phyloP scores from a whole-genome alignment of 2,329 filamentous ascomycete species.

The Trichoderma atroviride region DNA sequence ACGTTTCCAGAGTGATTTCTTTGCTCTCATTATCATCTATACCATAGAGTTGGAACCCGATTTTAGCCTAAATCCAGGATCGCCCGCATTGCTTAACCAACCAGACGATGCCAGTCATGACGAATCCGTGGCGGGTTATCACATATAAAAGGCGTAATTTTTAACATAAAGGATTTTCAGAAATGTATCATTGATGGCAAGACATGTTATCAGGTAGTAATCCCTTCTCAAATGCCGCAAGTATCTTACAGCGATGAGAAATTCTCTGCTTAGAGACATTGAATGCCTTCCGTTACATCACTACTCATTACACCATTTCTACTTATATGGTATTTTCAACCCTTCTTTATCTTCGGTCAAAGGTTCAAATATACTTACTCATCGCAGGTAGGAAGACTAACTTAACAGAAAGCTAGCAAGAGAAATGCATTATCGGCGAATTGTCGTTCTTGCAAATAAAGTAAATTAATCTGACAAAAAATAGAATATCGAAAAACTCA shows the following conservation, averaged over 20 bases:
- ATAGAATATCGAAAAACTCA: too few relatives aligned
- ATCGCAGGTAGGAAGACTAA: neutral
- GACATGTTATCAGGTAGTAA: neutral
- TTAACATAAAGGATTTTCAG: neutral
- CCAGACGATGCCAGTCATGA: neutral
- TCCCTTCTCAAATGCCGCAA: neutral
- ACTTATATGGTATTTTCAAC: neutral
- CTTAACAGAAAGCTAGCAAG: neutral
- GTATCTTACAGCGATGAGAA: neutral
- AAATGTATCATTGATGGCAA: neutral
- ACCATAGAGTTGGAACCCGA: too few relatives aligned
- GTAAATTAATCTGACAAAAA: neutral
- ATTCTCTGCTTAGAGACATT: neutral
- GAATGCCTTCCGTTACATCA: neutral
- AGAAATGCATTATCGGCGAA: neutral
- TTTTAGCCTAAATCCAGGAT: neutral
- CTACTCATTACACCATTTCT: neutral
- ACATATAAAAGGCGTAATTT: neutral
- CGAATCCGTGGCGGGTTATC: neutral
- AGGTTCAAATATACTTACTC: neutral
- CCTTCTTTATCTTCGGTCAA: neutral
- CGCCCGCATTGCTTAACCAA: neutral
- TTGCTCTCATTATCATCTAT: neutral
- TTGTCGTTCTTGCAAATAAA: neutral
- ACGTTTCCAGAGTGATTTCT: neutral